Base-by-base conservation (phyloP, 495 filamentous ascomycete species). In the Hypoxylon rickii region DNA sequence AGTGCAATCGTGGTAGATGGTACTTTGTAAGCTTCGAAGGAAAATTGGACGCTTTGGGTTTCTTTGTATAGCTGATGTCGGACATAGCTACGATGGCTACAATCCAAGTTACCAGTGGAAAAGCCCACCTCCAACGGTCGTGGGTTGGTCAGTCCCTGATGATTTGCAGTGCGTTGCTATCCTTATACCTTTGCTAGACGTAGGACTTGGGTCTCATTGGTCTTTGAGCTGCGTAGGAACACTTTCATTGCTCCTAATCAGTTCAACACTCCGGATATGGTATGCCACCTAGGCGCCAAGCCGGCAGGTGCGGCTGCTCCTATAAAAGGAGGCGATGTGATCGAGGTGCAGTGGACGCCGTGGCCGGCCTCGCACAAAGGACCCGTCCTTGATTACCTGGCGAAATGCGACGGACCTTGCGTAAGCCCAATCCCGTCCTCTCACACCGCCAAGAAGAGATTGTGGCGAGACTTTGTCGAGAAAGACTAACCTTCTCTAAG, bases 331-430 rank as follows among this genome's bases (percentile, higher is more conserved):
- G 74, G 72, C 16, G 65, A 67, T 40, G 62, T 64, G 32, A 64
- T 77, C 40, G 65, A 67, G 19, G 45, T 75, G 10, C 67, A 65
- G 21, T 65, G 65, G 63, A 58, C 55, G 31, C 56, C 50, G 1
- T 87, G 83, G 83, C 83, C 83, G 12, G 69, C 69, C 8, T 74
- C 70, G 31, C 83, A 85, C 62, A 77, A 83, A 59, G 85, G 86
- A n/a, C 83, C 84, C 3, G 80, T 88, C 49, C 77, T 88, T 48
- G 80, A 79, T 54, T 87, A 88, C 68, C 63, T 89, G 41, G 86
- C 86, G 55, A 81, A 85, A 56, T 89, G 86, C 71, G 72, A 81
- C 44, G 81, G 65, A 21, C 44, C 82, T n/a, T 79, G 68, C 77
- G 68, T 70, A 51, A 33, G 58, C 19, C 13, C 24, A 24, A 17